A percentile compares a stretch with the other conserved stretches of the same genome.
These are phyloP conservation scores for Ogataea glucozyma DNA, from an alignment of 805 yeast genomes.

Conservation along the genomic window DNA sequence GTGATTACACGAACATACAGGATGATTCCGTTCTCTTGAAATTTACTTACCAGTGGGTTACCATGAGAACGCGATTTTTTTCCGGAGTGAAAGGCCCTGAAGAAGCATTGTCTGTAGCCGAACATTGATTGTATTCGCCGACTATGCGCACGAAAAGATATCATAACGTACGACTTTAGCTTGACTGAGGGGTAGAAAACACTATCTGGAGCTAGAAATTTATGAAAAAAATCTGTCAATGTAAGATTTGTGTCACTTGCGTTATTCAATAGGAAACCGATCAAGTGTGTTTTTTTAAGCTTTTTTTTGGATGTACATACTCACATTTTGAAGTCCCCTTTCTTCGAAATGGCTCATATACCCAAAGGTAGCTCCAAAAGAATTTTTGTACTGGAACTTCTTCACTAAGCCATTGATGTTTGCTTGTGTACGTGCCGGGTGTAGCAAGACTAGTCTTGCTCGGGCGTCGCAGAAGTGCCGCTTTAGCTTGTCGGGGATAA, in stretches of 20 bases:
- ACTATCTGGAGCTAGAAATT: neutral
- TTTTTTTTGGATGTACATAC: neutral
- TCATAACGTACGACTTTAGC: too few species aligned
- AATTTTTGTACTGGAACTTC: too few species aligned
- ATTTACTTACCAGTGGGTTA: constrained; percentile 53
- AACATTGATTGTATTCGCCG: neutral
- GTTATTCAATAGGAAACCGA: constrained; percentile 5
- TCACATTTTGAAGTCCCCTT: neutral
- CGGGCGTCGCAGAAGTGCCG: constrained; percentile 1
- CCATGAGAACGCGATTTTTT: constrained; percentile 36
- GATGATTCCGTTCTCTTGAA: neutral
- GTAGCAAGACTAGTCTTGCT: neutral
- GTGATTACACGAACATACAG: neutral
- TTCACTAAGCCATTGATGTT: too few species aligned
- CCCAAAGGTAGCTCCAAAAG: too few species aligned
- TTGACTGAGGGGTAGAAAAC: constrained; percentile 1
- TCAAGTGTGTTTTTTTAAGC: constrained; percentile 2
- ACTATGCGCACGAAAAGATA: too few species aligned
- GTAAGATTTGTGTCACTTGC: neutral
- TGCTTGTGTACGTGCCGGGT: constrained; percentile 1
- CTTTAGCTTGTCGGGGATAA: constrained; percentile 1
- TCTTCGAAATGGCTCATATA: too few species aligned
- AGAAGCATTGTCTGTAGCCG: neutral
- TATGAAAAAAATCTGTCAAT: neutral
- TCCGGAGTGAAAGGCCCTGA: neutral